These are phyloP conservation scores for Pharnaceum exiguum DNA, from an alignment of 148 eudicot species.

Conservation along the genomic window DNA sequence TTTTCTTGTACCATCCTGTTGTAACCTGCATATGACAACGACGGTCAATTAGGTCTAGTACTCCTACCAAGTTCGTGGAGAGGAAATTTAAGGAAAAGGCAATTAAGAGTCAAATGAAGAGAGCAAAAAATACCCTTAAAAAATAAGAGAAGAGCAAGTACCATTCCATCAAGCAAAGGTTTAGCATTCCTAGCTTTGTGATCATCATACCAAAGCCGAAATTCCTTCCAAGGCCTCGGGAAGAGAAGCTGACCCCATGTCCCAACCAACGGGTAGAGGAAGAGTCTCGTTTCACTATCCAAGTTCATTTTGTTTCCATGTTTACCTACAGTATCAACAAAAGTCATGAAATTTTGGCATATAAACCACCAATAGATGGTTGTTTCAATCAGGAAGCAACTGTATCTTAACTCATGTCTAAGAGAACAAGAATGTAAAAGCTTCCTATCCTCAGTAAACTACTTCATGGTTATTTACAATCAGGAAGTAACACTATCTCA, in stretches of 20 bases:
- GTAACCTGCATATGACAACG: constrained; percentile 57
- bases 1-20: constrained; percentile 89
- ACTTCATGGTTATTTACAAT: too few species aligned
- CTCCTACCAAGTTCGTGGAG: neutral
- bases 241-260: constrained; percentile 99
- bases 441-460: too few species aligned
- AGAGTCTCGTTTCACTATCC: constrained; percentile 56
- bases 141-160: constrained; percentile 19
- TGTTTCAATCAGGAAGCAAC: too few species aligned
- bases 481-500: too few species aligned
- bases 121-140: neutral
- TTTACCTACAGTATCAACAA: constrained; percentile 51
- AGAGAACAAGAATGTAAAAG: too few species aligned
- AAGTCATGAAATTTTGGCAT: neutral
- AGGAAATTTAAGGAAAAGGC: neutral
- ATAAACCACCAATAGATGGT: too few species aligned
- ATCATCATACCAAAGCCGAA: constrained; percentile 86
- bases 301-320: constrained; percentile 87
- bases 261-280: constrained; percentile 93
- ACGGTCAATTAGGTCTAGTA: neutral
- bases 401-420: too few species aligned
- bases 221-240: constrained; percentile 97
- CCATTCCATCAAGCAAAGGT: constrained; percentile 94
- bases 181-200: constrained; percentile 80
- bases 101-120: neutral